These are phyloP conservation scores for Podila clonocystis DNA, from an alignment of 192 early-diverging fungal genomes.

Conservation along the genomic window DNA sequence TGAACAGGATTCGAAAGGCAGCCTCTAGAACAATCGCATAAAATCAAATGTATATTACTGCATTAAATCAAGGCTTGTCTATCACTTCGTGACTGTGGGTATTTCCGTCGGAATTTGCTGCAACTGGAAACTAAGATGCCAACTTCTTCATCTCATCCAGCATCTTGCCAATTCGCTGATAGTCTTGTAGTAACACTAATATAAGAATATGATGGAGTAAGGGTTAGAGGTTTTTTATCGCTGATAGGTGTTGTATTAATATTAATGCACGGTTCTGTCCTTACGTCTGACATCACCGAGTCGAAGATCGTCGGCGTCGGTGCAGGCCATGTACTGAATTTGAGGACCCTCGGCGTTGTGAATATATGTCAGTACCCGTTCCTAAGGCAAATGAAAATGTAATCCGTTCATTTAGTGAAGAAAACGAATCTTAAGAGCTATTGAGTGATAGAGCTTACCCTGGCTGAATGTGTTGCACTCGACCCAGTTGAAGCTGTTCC, in stretches of 20 bases:
- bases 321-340: conserved; percentile 45
- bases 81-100: neutral
- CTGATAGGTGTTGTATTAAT: no score
- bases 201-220: neutral
- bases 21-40: conserved; percentile 67
- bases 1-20: conserved; percentile 95
- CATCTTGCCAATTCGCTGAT: conserved; percentile 46
- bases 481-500: neutral
- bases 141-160: conserved; percentile 24
- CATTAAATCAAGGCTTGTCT: neutral
- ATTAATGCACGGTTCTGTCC: neutral
- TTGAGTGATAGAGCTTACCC: neutral
- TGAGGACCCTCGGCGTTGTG: conserved; percentile 19
- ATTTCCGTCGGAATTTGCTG: neutral
- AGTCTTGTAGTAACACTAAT: conserved; percentile 31
- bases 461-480: conserved; percentile 8
- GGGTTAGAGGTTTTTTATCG: neutral
- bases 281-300: conserved; percentile 36
- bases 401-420: neutral
- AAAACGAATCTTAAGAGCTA: no score
- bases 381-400: neutral
- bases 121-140: neutral
- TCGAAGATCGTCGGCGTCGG: conserved; percentile 29
- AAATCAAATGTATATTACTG: neutral
- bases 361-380: neutral